Conservation (phyloP, 2,329 filamentous ascomycete species). For the Talaromyces sp. region DNA sequence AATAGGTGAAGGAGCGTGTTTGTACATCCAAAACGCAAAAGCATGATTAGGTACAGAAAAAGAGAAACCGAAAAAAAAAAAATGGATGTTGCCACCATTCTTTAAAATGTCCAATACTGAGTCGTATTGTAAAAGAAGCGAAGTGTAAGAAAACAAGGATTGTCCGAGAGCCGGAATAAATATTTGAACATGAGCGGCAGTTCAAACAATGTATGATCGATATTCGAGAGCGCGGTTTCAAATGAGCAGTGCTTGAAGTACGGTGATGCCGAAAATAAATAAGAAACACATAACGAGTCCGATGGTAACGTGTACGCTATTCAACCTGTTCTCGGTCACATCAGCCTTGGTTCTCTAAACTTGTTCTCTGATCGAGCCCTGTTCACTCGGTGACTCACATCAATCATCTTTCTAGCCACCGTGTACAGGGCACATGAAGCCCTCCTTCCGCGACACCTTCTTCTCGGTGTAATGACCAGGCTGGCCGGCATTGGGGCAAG, state of each 20-base stretch:
- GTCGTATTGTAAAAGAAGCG: background rate
- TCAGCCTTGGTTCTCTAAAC: background rate
- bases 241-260: background rate
- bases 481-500: constrained; percentile 28
- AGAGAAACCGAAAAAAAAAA: background rate
- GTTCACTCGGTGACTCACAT: background rate
- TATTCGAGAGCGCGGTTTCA: background rate
- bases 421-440: constrained; percentile 29
- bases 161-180: background rate
- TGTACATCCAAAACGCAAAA: background rate
- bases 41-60: background rate
- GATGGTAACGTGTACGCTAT: background rate
- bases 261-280: background rate
- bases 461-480: constrained; percentile 25
- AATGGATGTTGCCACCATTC: background rate
- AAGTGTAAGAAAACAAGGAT: background rate
- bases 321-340: background rate
- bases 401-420: constrained; percentile 6
- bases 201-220: background rate
- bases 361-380: background rate
- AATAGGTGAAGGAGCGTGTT: background rate
- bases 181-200: background rate
- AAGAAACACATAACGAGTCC: background rate
- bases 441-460: constrained; percentile 24
- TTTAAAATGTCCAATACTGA: background rate